Percentiles rank a stretch among this genome's conserved stretches.
Conservation (phyloP, 345 rosid species). For the Eucalyptus cloeziana region DNA sequence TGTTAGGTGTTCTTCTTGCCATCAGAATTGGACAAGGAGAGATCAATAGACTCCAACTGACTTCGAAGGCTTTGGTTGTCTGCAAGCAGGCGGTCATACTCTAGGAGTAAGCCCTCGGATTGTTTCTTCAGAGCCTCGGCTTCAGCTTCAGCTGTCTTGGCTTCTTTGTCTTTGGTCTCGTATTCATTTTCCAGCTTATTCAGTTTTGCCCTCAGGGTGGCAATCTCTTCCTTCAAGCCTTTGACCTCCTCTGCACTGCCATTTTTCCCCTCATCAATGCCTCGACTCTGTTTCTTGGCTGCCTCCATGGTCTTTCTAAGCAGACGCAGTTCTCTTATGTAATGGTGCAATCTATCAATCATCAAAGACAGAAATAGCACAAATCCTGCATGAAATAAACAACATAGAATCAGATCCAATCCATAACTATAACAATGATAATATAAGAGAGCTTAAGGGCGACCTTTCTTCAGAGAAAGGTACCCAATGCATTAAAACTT, state of each 20-base stretch:
- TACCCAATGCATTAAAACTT: background rate
- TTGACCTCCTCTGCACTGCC: conserved; percentile 31
- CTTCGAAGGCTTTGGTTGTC: conserved; percentile 66
- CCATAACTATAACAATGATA: background rate
- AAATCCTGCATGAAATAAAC: conserved; percentile 39
- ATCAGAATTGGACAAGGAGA: conserved; percentile 16
- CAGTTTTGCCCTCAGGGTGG: conserved; percentile 22
- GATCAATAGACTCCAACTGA: conserved; percentile 50
- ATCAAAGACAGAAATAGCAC: conserved; percentile 63
- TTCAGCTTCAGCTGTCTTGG: conserved; percentile 43
- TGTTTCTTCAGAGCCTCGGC: conserved; percentile 57
- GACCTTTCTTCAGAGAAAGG: background rate
- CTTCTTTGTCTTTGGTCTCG: conserved; percentile 36
- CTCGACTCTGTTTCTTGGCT: conserved; percentile 56
- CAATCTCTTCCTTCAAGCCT: conserved; percentile 34
- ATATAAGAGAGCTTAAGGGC: background rate
- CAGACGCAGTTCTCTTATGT: conserved; percentile 66
- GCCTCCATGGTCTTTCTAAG: conserved; percentile 75
- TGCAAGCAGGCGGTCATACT: conserved; percentile 59
- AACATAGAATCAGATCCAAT: background rate
- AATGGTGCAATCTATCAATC: conserved; percentile 84
- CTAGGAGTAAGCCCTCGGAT: conserved; percentile 59
- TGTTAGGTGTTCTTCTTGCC: conserved; percentile 34
- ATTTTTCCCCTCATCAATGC: conserved; percentile 45
- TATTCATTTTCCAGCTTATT: conserved; percentile 38